These are phyloP conservation scores for Sergeia podlipaevii DNA, from an alignment of 208 protist genomes.

Conservation along the genomic window DNA sequence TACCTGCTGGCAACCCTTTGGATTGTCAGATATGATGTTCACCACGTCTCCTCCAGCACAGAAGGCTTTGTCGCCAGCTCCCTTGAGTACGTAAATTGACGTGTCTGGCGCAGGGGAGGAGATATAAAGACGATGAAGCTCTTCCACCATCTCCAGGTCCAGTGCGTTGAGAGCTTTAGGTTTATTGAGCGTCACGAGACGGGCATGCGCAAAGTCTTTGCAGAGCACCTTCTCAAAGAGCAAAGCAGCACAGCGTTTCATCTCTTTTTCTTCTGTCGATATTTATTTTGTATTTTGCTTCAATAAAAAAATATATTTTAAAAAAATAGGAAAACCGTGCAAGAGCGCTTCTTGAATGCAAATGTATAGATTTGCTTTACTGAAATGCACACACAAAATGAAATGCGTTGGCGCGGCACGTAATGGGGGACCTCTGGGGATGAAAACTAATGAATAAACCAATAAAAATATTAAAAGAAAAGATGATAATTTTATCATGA, in stretches of 20 bases:
- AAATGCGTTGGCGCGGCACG: no score
- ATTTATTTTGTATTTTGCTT: no score
- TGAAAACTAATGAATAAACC: no score
- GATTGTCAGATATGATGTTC: slow-evolving; percentile 21
- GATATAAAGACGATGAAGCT: slow-evolving; percentile 30
- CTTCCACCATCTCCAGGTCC: slow-evolving; percentile 43
- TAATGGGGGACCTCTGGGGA: no score
- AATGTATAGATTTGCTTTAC: no score
- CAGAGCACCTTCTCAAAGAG: slow-evolving; percentile 25
- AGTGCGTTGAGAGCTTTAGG: slow-evolving; percentile 62
- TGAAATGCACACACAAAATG: no score
- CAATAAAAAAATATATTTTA: no score
- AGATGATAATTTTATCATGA: no score
- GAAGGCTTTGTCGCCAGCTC: slow-evolving; percentile 66
- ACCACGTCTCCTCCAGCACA: slow-evolving; percentile 86
- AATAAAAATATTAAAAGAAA: no score
- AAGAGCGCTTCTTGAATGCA: no score
- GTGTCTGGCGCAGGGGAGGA: slow-evolving; percentile 21
- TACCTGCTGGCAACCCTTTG: neutral
- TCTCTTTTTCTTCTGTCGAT: no score
- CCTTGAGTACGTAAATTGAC: slow-evolving; percentile 51
- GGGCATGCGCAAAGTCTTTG: slow-evolving; percentile 42
- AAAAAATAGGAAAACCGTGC: no score
- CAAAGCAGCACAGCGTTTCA: slow-evolving; percentile 13
- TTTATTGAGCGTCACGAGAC: slow-evolving; percentile 49